Percentiles rank a stretch among this genome's conserved stretches.
These are phyloP conservation scores for Macrolepiota fuliginosa DNA, from an alignment of 768 basidiomycete species.

Conservation along the genomic window DNA sequence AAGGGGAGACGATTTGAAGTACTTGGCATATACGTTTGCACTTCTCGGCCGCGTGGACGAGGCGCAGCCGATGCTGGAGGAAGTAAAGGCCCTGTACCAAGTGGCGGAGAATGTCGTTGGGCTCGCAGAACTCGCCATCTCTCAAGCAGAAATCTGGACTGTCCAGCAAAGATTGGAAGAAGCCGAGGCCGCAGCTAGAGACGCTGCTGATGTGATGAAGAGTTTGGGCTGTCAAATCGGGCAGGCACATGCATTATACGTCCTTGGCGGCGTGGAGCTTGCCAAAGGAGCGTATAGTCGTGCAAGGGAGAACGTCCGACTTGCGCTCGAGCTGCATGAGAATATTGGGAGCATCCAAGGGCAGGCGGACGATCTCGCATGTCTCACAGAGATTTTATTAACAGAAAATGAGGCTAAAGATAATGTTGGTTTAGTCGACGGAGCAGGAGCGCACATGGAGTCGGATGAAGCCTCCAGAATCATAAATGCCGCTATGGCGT, in stretches of 20 bases:
- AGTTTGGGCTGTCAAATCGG: constrained; percentile 5
- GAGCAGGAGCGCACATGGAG: not conserved
- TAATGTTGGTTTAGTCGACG: not conserved
- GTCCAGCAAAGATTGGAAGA: not conserved
- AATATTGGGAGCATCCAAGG: constrained; percentile 18
- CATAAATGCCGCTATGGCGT: not conserved
- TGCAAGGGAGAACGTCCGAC: constrained; percentile 15
- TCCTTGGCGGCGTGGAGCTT: constrained; percentile 17
- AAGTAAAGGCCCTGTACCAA: not conserved
- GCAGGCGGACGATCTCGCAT: constrained; percentile 17
- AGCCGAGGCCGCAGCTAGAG: not conserved
- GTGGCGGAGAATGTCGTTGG: not conserved
- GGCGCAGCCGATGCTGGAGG: not conserved
- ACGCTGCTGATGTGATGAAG: not conserved
- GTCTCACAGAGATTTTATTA: not conserved
- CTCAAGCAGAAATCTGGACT: constrained; percentile 2
- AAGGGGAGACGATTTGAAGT: constrained; percentile 8
- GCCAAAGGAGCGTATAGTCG: constrained; percentile 18
- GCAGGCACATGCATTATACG: constrained; percentile 2
- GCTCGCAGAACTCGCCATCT: constrained; percentile 1
- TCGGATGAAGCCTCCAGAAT: not conserved
- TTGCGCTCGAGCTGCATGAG: constrained; percentile 17
- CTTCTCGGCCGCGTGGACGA: constrained; percentile 7
- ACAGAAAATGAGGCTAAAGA: not conserved
- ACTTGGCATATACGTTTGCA: not conserved